A percentile compares a stretch with the other conserved stretches of the same genome.
These are phyloP conservation scores for Globisporangium nagaii DNA, from an alignment of 352 stramenopile species.

Conservation along the genomic window DNA sequence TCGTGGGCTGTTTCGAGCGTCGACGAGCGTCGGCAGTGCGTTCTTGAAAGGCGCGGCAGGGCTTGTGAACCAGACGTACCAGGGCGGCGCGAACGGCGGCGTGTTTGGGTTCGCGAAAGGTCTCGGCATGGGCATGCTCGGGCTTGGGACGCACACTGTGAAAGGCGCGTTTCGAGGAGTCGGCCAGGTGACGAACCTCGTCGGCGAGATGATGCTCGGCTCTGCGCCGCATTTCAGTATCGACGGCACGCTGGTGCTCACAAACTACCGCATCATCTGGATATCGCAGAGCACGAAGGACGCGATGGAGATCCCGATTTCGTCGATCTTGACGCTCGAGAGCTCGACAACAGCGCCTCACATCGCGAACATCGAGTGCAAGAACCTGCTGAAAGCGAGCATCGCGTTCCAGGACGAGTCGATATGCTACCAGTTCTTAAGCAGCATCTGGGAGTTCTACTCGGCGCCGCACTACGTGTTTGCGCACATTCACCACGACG, in stretches of 20 bases:
- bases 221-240: constrained; percentile 85
- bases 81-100: constrained; percentile 74
- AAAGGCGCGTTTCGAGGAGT: constrained; percentile 84
- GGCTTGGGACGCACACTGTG: constrained; percentile 78
- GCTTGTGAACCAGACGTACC: constrained; percentile 83
- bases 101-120: constrained; percentile 87
- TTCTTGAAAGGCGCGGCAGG: constrained; percentile 80
- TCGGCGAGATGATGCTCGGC: constrained; percentile 83
- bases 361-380: constrained; percentile 82
- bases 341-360: constrained; percentile 79
- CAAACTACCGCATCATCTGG: constrained; percentile 86
- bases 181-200: constrained; percentile 81
- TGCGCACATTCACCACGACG: constrained; percentile 69
- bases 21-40: constrained; percentile 78
- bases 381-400: constrained; percentile 69
- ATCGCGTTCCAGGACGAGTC: constrained; percentile 81
- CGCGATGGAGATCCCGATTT: constrained; percentile 76
- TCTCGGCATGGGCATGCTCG: constrained; percentile 82
- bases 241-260: constrained; percentile 73
- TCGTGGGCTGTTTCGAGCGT: constrained; percentile 71
- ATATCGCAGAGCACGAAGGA: constrained; percentile 72
- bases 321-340: constrained; percentile 71
- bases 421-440: constrained; percentile 72
- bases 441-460: constrained; percentile 72
- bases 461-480: constrained; percentile 63